A percentile compares a stretch with the other conserved stretches of the same genome.
phyloP scores from a whole-genome alignment of 805 yeast genomes.

The Zygotorulaspora danielsina region DNA sequence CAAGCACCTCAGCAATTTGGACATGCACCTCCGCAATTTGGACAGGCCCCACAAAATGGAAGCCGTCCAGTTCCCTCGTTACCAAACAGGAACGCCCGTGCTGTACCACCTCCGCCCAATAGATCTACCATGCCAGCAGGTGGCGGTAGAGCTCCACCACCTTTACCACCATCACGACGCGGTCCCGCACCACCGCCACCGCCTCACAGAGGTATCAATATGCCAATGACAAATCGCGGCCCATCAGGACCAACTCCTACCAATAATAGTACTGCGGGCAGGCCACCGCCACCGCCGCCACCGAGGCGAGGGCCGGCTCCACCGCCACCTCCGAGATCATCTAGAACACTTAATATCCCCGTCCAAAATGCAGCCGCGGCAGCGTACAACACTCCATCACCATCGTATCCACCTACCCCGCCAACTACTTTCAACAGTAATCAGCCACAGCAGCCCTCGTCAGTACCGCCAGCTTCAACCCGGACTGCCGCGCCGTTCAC shows the following conservation, averaged over 20 bases:
- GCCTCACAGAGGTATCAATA: slow-evolving; percentile 17
- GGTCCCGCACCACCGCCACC: slow-evolving; percentile 27
- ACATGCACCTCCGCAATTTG: slow-evolving; percentile 16
- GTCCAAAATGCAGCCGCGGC: slow-evolving; percentile 6
- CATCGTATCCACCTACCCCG: slow-evolving; percentile 20
- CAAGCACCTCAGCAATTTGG: too few relatives aligned
- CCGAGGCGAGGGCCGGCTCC: slow-evolving; percentile 34
- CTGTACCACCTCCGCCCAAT: slow-evolving; percentile 23
- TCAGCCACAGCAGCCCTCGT: slow-evolving; percentile 13
- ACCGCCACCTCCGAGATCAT: slow-evolving; percentile 8
- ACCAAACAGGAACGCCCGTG: slow-evolving; percentile 19
- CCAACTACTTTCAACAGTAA: slow-evolving; percentile 14
- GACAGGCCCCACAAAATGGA: slow-evolving; percentile 10
- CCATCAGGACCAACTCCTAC: slow-evolving; percentile 12
- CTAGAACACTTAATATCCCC: slow-evolving; percentile 10
- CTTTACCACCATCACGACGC: slow-evolving; percentile 26
- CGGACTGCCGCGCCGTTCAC: slow-evolving; percentile 25
- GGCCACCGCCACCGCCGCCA: slow-evolving; percentile 25
- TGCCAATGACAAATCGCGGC: slow-evolving; percentile 7
- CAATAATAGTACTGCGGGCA: slow-evolving; percentile 8
- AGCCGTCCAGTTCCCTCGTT: slow-evolving; percentile 23
- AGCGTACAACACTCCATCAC: slow-evolving; percentile 19
- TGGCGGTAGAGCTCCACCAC: slow-evolving; percentile 17
- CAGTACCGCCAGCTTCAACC: too few relatives aligned
- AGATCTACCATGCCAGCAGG: slow-evolving; percentile 7